These are phyloP conservation scores for Tetracentron sinense DNA, from an alignment of 164 flowering plant genomes.

Conservation along the genomic window DNA sequence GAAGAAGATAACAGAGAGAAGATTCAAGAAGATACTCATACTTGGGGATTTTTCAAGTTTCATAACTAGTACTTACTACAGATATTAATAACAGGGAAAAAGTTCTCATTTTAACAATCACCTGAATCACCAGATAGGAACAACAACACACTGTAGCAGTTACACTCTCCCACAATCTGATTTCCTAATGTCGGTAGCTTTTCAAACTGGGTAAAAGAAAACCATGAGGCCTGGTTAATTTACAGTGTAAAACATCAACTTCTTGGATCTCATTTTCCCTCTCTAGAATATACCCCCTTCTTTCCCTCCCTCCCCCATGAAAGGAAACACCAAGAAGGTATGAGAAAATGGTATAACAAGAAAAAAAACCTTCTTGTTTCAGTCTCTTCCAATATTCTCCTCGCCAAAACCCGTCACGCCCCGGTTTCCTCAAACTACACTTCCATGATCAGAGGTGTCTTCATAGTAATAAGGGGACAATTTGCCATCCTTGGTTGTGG, in stretches of 20 bases:
- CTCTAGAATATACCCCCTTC: not conserved
- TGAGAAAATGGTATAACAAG: not conserved
- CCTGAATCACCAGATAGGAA: not conserved
- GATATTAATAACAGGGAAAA: too few species aligned
- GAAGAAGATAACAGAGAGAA: too few species aligned
- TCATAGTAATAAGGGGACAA: constrained; percentile 38
- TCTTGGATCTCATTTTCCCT: not conserved
- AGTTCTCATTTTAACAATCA: not conserved
- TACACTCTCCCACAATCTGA: not conserved
- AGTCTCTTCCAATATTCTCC: not conserved
- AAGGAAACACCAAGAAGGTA: not conserved
- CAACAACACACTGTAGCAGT: too few species aligned
- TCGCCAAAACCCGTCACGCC: not conserved
- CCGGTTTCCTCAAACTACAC: constrained; percentile 3
- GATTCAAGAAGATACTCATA: too few species aligned
- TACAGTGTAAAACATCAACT: not conserved
- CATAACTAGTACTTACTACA: too few species aligned
- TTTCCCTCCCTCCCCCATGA: not conserved
- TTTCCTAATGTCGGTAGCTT: not conserved
- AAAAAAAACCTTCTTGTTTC: not conserved
- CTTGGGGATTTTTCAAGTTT: too few species aligned
- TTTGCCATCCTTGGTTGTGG: constrained; percentile 26
- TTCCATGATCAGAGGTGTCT: constrained; percentile 22
- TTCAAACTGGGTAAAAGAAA: not conserved
- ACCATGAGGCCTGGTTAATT: not conserved